Percentiles rank a stretch among this genome's conserved stretches.
Evolutionary conservation across 2,329 filamentous ascomycete species (phyloP).

Genomic region (Ceratocystis smalleyi): DNA sequence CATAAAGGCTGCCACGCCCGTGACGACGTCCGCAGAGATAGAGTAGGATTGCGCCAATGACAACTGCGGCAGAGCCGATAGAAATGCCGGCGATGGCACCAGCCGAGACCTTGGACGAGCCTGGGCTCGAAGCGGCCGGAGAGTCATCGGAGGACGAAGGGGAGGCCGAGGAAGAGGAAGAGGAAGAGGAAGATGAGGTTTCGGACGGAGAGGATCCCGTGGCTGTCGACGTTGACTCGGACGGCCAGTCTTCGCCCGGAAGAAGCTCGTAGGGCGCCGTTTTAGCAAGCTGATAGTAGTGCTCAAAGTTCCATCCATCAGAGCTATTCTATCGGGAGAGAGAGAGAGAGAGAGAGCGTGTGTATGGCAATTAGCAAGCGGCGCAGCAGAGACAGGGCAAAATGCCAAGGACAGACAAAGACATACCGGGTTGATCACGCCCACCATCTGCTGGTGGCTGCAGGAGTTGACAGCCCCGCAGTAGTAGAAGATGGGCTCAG

Average conservation of each 20-base stretch:
- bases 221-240: conserved; percentile 25
- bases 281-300: conserved; percentile 33
- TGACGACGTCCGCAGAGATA: conserved; percentile 31
- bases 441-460: conserved; percentile 52
- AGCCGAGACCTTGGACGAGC: conserved; percentile 19
- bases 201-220: conserved; percentile 15
- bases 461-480: conserved; percentile 54
- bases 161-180: conserved; percentile 13
- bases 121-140: conserved; percentile 9
- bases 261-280: conserved; percentile 37
- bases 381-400: background rate
- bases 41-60: conserved; percentile 31
- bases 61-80: conserved; percentile 34
- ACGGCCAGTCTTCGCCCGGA: conserved; percentile 40
- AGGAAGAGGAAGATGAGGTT: conserved; percentile 16
- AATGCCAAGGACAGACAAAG: background rate
- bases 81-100: conserved; percentile 46
- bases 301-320: conserved; percentile 28
- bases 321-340: conserved; percentile 1
- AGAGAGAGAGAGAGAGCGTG: no score
- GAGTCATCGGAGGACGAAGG: conserved; percentile 13
- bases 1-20: conserved; percentile 20
- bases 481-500: conserved; percentile 48
- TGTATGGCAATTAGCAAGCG: conserved; percentile 14
- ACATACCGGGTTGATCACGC: conserved; percentile 54